Evolutionary conservation across 148 eudicot species (phyloP).

Genomic region (Arbutus unedo): DNA sequence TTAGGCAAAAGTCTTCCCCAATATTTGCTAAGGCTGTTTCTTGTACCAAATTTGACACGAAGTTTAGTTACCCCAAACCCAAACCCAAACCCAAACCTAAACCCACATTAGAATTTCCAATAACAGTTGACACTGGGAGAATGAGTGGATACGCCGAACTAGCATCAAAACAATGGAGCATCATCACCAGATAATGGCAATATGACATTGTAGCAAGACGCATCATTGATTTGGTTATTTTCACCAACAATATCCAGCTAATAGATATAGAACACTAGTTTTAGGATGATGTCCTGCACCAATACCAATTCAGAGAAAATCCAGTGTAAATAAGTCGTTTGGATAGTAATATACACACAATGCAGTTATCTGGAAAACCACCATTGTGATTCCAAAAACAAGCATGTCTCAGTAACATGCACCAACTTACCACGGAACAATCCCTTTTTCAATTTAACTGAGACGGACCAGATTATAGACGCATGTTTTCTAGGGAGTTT

Average conservation of each 20-base stretch:
- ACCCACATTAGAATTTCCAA: no score
- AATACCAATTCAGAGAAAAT: not conserved
- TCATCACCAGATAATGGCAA: not conserved
- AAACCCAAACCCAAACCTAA: no score
- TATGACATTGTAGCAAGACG: not conserved
- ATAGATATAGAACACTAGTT: not conserved
- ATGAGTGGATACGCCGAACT: not conserved
- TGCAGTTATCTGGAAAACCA: not conserved
- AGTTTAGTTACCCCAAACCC: not conserved
- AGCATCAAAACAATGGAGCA: not conserved
- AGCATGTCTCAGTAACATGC: not conserved
- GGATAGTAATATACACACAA: not conserved
- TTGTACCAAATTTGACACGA: no score
- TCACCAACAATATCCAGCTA: not conserved
- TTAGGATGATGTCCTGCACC: not conserved
- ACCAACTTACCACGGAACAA: not conserved
- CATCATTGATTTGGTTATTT: no score
- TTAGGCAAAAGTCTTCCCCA: not conserved
- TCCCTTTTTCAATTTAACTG: not conserved
- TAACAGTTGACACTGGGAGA: no score
- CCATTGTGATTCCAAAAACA: not conserved
- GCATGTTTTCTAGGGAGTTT: slow-evolving; percentile 1
- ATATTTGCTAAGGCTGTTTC: no score
- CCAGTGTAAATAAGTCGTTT: not conserved
- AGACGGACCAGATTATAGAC: not conserved